phyloP scores from a whole-genome alignment of 1,139 yeast species.

The Pichia sp. region DNA sequence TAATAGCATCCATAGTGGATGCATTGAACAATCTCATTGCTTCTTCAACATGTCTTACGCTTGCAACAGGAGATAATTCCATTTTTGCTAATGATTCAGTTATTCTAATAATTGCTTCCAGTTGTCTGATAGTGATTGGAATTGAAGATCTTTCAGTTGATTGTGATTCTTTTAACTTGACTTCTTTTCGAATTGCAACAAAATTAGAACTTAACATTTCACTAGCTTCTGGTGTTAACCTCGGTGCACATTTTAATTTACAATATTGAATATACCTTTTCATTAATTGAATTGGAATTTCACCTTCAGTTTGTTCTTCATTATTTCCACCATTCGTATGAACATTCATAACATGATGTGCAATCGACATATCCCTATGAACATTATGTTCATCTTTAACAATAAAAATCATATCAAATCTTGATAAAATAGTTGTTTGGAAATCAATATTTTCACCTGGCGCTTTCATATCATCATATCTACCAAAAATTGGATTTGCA shows the following conservation, averaged over 20 bases:
- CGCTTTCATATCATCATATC: slow-evolving; percentile 91
- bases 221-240: slow-evolving; percentile 83
- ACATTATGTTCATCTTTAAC: slow-evolving; percentile 94
- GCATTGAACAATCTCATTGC: slow-evolving; percentile 93
- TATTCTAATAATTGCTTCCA: slow-evolving; percentile 95
- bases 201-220: slow-evolving; percentile 92
- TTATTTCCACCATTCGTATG: slow-evolving; percentile 71
- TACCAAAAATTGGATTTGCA: slow-evolving; percentile 94
- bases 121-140: slow-evolving; percentile 95
- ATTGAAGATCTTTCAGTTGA: slow-evolving; percentile 89
- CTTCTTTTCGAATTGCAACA: slow-evolving; percentile 80
- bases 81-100: slow-evolving; percentile 91
- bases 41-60: slow-evolving; percentile 88
- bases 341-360: slow-evolving; percentile 90
- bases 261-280: slow-evolving; percentile 89
- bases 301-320: slow-evolving; percentile 63
- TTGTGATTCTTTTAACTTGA: slow-evolving; percentile 73
- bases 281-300: slow-evolving; percentile 86
- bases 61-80: slow-evolving; percentile 75
- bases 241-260: slow-evolving; percentile 85
- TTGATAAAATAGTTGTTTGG: slow-evolving; percentile 91
- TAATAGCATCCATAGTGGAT: slow-evolving; percentile 97
- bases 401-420: slow-evolving; percentile 97
- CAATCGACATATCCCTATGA: slow-evolving; percentile 79
- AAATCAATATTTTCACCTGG: slow-evolving; percentile 98